These are phyloP conservation scores for Phytophthora quininea DNA, from an alignment of 352 stramenopile genomes.

Conservation along the genomic window DNA sequence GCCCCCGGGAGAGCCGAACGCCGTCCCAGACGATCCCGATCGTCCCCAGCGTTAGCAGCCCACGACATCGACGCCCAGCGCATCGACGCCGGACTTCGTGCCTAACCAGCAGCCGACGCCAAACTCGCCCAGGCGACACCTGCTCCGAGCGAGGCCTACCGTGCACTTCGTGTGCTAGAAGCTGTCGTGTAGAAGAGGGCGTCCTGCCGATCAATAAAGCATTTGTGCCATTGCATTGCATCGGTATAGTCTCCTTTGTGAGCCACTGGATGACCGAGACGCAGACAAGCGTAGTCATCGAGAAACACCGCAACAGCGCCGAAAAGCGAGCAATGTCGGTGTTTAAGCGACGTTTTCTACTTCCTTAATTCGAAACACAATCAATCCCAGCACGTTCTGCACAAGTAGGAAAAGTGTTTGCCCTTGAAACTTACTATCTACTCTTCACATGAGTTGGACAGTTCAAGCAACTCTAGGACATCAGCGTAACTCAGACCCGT, in stretches of 20 bases:
- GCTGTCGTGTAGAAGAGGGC: conserved; percentile 1
- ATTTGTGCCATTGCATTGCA: too few relatives aligned
- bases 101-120: neutral
- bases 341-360: too few relatives aligned
- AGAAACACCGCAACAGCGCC: too few relatives aligned
- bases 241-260: too few relatives aligned
- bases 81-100: too few relatives aligned
- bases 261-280: too few relatives aligned
- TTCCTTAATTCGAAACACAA: too few relatives aligned
- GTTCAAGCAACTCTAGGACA: conserved; percentile 26
- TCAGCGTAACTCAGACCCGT: conserved; percentile 36
- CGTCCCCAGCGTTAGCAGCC: neutral
- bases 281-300: too few relatives aligned
- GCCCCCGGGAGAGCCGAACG: neutral
- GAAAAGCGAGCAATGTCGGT: too few relatives aligned
- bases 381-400: too few relatives aligned
- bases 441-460: conserved; percentile 10
- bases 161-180: conserved; percentile 9
- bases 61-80: neutral
- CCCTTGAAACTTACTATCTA: neutral
- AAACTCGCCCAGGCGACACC: neutral
- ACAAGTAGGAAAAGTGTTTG: too few relatives aligned
- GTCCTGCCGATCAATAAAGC: too few relatives aligned
- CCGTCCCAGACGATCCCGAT: neutral
- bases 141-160: neutral